Percentiles rank a stretch among this genome's conserved stretches.
Conservation (phyloP, 257 asterid species). For the Scutellaria barbata region DNA sequence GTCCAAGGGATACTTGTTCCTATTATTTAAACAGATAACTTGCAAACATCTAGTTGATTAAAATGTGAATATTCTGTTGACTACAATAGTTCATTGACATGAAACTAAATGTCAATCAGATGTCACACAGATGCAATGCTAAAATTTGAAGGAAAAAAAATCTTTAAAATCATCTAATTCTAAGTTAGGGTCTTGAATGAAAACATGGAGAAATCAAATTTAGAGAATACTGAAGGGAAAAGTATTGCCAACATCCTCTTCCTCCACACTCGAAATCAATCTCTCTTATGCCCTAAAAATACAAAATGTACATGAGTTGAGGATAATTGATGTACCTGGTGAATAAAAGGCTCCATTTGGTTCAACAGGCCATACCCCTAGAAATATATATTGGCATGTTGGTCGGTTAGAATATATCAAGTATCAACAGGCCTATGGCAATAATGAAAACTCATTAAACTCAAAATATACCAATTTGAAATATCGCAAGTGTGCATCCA, state of each 20-base stretch:
- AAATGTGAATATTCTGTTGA: not conserved
- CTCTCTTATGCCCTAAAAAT: conserved; percentile 25
- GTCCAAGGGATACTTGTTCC: not conserved
- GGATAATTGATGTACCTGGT: conserved; percentile 67
- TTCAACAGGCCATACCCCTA: conserved; percentile 87
- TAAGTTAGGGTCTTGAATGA: conserved; percentile 4
- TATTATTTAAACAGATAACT: not conserved
- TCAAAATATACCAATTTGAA: conserved; percentile 74
- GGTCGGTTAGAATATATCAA: conserved; percentile 34
- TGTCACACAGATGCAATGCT: conserved; percentile 3
- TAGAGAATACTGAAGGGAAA: conserved; percentile 8
- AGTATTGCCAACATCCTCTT: conserved; percentile 21
- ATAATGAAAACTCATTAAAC: conserved; percentile 20
- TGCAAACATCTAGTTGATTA: conserved; percentile 4
- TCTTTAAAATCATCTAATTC: not conserved
- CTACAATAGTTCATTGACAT: not conserved
- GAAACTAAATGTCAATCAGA: conserved; percentile 16
- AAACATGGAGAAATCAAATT: not conserved
- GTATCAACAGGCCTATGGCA: conserved; percentile 15
- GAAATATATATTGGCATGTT: conserved; percentile 33
- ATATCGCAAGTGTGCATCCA: conserved; percentile 96
- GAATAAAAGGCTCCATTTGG: conserved; percentile 92
- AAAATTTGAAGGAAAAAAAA: conserved; percentile 10
- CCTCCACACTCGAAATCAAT: conserved; percentile 6
- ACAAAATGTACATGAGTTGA: conserved; percentile 25